Evolutionary conservation across 306 rosid species (phyloP), one percentile per base, ranked within the genome.

Genomic region (Pueraria montana): DNA sequence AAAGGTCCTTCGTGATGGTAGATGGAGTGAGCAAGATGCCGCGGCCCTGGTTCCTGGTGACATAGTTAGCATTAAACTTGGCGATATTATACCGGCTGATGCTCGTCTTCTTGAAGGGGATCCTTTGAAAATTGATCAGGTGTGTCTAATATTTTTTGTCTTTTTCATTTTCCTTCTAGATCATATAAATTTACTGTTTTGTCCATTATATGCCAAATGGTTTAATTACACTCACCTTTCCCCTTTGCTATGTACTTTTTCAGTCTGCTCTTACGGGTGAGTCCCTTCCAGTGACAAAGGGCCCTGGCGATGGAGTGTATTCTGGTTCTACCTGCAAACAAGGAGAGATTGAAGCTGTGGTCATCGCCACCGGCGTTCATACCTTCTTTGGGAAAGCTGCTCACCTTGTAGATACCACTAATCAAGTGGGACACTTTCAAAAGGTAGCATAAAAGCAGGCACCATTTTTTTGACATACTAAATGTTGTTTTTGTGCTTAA

Each of bases 81-180:
- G 98, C 30, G 98, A 94, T 80, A 94, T 94, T 21, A 40, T 94
- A 72, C 91, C 97, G 2, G 98, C 97, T 0, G 97, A 94, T 87
- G 89, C 97, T 73, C 98, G 98, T 55, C 97, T 94, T 76, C 97
- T 94, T 50, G 98, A 94, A n/a, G 98, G 98, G 36, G 98, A 94
- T 87, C 98, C 98, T 8, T 81, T 94, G 83, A 94, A 94, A 89
- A 94, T 94, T 53, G 98, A 94, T 84, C 98, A 94, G 90, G 98
- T 92, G 14, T 65, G 7, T 40, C 1, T n/a, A 6, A 4, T 34
- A 30, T 18, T 42, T 38, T 4, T 43, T 59, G 24, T 20, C 27
- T 7, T 61, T 59, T 59, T 43, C 34, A 17, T 40, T 76, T 24
- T 43, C 32, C 36, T 2, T 36, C 16, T 11, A 27, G 34, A 21